phyloP scores from a whole-genome alignment of 2,329 filamentous ascomycete genomes.

The Pezicula neosporulosa region DNA sequence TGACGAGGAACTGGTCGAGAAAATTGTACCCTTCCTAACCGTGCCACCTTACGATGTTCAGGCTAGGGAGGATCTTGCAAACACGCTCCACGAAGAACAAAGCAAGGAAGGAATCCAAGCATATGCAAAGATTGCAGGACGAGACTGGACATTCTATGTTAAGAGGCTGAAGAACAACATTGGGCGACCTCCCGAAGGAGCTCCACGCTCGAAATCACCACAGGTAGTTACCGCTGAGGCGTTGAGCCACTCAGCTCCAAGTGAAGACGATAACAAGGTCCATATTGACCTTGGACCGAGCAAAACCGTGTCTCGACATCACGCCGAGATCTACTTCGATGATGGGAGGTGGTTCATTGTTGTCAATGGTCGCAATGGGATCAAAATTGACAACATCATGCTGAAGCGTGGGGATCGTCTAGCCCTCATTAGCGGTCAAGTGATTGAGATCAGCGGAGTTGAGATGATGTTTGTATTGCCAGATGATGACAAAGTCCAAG shows the following conservation, averaged over 20 bases:
- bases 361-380: slow-evolving; percentile 88
- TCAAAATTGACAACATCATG: slow-evolving; percentile 73
- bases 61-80: slow-evolving; percentile 59
- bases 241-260: slow-evolving; percentile 1
- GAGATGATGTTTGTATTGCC: slow-evolving; percentile 99
- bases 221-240: not conserved
- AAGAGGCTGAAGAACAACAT: slow-evolving; percentile 73
- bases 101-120: slow-evolving; percentile 61
- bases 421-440: slow-evolving; percentile 76
- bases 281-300: slow-evolving; percentile 87
- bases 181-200: slow-evolving; percentile 61
- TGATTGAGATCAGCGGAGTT: slow-evolving; percentile 86
- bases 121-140: slow-evolving; percentile 78
- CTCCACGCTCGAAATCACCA: slow-evolving; percentile 20
- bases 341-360: slow-evolving; percentile 75
- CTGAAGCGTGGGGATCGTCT: slow-evolving; percentile 63
- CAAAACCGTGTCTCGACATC: slow-evolving; percentile 76
- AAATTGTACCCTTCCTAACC: slow-evolving; percentile 20
- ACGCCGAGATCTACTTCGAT: slow-evolving; percentile 73
- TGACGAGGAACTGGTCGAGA: slow-evolving; percentile 44
- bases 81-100: slow-evolving; percentile 59
- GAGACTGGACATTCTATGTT: slow-evolving; percentile 83
- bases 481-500: slow-evolving; percentile 63
- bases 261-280: slow-evolving; percentile 36
- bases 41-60: slow-evolving; percentile 43